Evolutionary conservation across 495 filamentous ascomycete species (phyloP), one percentile per base, ranked within the genome.

Genomic region (Xylaria cubensis): DNA sequence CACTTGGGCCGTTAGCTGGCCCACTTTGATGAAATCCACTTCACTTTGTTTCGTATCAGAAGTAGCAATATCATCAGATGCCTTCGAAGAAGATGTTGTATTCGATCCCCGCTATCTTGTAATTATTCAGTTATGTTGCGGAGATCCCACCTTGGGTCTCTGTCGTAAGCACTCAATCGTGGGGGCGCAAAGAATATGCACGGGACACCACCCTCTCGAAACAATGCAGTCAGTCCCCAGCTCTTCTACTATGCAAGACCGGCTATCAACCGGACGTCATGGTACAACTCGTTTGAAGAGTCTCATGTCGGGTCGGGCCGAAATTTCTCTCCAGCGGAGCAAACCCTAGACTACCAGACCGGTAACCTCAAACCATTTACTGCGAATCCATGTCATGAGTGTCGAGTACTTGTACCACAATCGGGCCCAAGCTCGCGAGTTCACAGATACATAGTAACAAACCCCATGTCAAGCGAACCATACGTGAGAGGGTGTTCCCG

Each of bases 221-320:
- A 41, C 51, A 39, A 34, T 46, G 53, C 17, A 5, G 39, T 24
- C 17, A 5, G 39, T 39, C 32, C 17, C 39, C 19, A n/a, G 7
- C 36, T 67, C 9, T 3, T 36, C 64, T 42, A 41, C 64, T 42
- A 53, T 13, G 7, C 48, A 36, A 21, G 42, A 21, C 29, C 50
- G 65, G 44, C 17, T 56, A 24, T 44, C 41, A 19, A 48, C 41
- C 41, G 39, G 19, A 29, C 4, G 26, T 21, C 13, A 50, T 26
- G 36, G 41, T 36, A 32, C 53, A 48, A 15, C 32, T 63, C 34
- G 26, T 41, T 42, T 44, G 48, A n/a, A 64, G 32, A 62, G 44
- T 64, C 8, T 26, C 21, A 62, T 51, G 32, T 51, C 68, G 58
- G 68, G 44, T 70, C 68, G 68, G 58, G 26, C 68, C 68, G 68